Evolutionary conservation across 140 eudicot genomes (phyloP).

Genomic region (Flaveria floridana): DNA sequence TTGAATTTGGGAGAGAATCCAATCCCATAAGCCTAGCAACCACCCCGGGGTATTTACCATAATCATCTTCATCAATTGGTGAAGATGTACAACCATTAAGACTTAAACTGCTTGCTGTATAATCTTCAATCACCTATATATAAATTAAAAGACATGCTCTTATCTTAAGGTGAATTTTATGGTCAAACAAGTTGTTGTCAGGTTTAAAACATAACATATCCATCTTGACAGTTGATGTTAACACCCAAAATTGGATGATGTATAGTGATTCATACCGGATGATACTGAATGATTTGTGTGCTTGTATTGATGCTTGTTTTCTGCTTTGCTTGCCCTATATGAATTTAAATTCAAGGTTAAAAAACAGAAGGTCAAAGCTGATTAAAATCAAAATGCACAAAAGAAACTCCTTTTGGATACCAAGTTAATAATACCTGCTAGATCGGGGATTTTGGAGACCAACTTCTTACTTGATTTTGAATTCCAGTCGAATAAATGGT

Average conservation of each 20-base stretch:
- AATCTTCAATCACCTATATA: slow-evolving; percentile 57
- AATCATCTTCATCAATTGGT: slow-evolving; percentile 55
- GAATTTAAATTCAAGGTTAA: slow-evolving; percentile 14
- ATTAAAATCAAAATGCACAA: slow-evolving; percentile 2
- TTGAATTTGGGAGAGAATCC: slow-evolving; percentile 71
- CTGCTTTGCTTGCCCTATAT: slow-evolving; percentile 68
- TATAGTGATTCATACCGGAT: slow-evolving; percentile 45
- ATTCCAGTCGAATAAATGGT: slow-evolving; percentile 87
- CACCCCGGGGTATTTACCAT: slow-evolving; percentile 67
- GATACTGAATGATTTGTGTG: slow-evolving; percentile 50
- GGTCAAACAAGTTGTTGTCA: slow-evolving; percentile 22
- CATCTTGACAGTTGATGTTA: slow-evolving; percentile 22
- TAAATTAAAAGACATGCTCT: background rate
- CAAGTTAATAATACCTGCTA: slow-evolving; percentile 49
- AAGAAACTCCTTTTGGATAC: slow-evolving; percentile 6
- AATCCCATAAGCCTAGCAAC: slow-evolving; percentile 96
- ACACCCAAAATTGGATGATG: background rate
- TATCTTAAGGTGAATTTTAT: slow-evolving; percentile 8
- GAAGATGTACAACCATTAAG: slow-evolving; percentile 66
- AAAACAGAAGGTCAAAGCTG: slow-evolving; percentile 11
- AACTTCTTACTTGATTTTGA: slow-evolving; percentile 76
- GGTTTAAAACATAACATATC: slow-evolving; percentile 6
- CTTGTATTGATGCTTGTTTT: slow-evolving; percentile 50
- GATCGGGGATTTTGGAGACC: slow-evolving; percentile 50
- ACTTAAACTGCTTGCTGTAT: slow-evolving; percentile 42